Evolutionary conservation across 306 rosid species (phyloP), one percentile per base, ranked within the genome.

Genomic region (Psophocarpus tetragonolobus): DNA sequence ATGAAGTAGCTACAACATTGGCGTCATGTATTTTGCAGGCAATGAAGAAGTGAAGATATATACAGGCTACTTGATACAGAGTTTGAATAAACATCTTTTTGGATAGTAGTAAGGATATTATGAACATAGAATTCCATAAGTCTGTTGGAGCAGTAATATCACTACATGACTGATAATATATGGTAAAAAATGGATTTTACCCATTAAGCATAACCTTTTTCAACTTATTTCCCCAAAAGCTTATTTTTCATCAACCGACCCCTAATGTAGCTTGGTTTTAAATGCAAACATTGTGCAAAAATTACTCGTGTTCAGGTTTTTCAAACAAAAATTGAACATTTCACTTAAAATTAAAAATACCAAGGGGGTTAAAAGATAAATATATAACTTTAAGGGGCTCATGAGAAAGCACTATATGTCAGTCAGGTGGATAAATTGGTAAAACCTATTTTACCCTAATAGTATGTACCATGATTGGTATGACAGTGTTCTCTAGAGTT

Each of bases 401-500:
- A 32, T 18, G 30, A 44, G 60, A 44, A 44, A 74, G 44, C 15
- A 39, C 30, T 17, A 58, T 41, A 58, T 57, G 17, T 58, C n/a
- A n/a, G n/a, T n/a, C n/a, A n/a, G n/a, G n/a, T n/a, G n/a, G n/a
- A n/a, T 58, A 36, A 27, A 4, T 21, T 24, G 44, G 69, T 74
- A 29, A 74, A 27, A 39, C 10, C 7, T 14, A 74, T 61, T 74
- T 45, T 60, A 10, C 54, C 41, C 14, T 15, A 36, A 81, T 51
- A 58, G 65, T 8, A 18, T 12, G 69, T 10, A 38, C 17, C 14
- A 26, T 39, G 41, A 4, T 51, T 39, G 63, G 30, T 42, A 41
- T 13, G 9, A 70, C 67, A 69, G 27, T 68, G 47, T 12, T 81
- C 58, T 48, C 75, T 21, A 56, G 41, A 48, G 45, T 74, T 57